Conservation (phyloP, 441 rosid species). For the Melastoma candidum region DNA sequence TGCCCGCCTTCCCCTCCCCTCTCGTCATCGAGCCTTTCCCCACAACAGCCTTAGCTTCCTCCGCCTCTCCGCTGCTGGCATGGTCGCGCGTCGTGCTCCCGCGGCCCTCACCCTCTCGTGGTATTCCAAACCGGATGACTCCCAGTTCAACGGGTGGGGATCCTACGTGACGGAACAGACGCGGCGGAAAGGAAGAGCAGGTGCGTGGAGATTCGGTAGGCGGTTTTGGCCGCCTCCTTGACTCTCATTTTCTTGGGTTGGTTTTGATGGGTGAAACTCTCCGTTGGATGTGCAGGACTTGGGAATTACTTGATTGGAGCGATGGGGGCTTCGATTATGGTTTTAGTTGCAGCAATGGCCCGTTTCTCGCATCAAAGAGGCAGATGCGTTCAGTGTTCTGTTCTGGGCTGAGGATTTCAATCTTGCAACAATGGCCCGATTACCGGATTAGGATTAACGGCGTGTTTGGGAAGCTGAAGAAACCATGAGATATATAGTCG, state of each 20-base stretch:
- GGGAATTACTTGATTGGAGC: slow-evolving; percentile 31
- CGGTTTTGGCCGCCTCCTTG: neutral
- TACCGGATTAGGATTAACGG: too few relatives aligned
- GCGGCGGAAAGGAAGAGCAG: slow-evolving; percentile 25
- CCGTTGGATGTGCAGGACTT: slow-evolving; percentile 29
- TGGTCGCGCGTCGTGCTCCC: neutral
- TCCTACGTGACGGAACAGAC: slow-evolving; percentile 26
- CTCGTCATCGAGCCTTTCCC: slow-evolving; percentile 25
- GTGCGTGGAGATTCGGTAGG: slow-evolving; percentile 10
- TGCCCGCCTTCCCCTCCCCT: slow-evolving; percentile 21
- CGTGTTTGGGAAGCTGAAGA: too few relatives aligned
- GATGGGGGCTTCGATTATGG: slow-evolving; percentile 38
- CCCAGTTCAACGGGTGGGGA: slow-evolving; percentile 64
- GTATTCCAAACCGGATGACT: slow-evolving; percentile 24
- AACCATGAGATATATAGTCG: too few relatives aligned
- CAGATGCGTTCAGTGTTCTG: slow-evolving; percentile 20
- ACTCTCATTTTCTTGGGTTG: neutral
- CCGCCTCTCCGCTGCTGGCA: slow-evolving; percentile 32
- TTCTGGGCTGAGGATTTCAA: neutral
- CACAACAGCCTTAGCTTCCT: slow-evolving; percentile 25
- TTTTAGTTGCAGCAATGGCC: slow-evolving; percentile 44
- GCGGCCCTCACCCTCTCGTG: slow-evolving; percentile 39
- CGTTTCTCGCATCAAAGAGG: slow-evolving; percentile 42
- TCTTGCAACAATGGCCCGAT: neutral
- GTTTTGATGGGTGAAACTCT: neutral